Evolutionary conservation across 345 rosid species (phyloP).

Genomic region (Brassica incana): DNA sequence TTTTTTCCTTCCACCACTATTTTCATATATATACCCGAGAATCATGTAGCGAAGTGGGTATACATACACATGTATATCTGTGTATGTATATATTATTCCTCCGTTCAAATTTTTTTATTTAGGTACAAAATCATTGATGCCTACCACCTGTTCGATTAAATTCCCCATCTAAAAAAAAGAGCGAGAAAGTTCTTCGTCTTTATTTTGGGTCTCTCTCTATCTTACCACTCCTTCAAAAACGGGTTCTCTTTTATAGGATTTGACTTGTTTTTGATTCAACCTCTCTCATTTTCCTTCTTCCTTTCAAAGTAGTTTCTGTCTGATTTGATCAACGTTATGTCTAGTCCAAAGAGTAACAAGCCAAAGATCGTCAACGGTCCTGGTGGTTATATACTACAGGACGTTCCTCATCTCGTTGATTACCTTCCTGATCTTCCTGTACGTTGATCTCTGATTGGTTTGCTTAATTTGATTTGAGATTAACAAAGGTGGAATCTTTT

Average conservation of each 20-base stretch:
- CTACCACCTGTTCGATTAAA: slow-evolving; percentile 37
- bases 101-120: not conserved
- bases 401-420: slow-evolving; percentile 88
- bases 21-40: slow-evolving; percentile 16
- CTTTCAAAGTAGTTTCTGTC: slow-evolving; percentile 17
- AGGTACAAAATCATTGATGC: not conserved
- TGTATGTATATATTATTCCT: slow-evolving; percentile 20
- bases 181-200: slow-evolving; percentile 14
- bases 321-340: slow-evolving; percentile 24
- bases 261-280: slow-evolving; percentile 35
- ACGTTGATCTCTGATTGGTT: slow-evolving; percentile 19
- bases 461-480: not conserved
- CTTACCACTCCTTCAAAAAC: slow-evolving; percentile 42
- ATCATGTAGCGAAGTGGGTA: not conserved
- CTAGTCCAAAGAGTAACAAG: slow-evolving; percentile 30
- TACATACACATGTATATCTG: slow-evolving; percentile 21
- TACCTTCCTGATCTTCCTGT: slow-evolving; percentile 81
- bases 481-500: slow-evolving; percentile 14
- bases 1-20: not conserved
- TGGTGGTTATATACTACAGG: slow-evolving; percentile 78
- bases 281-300: slow-evolving; percentile 25
- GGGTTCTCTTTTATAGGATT: slow-evolving; percentile 43
- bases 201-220: not conserved
- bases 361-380: slow-evolving; percentile 65
- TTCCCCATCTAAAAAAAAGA: slow-evolving; percentile 17